Conservation (phyloP, 148 eudicot genomes). For the Polygonum maritimum region DNA sequence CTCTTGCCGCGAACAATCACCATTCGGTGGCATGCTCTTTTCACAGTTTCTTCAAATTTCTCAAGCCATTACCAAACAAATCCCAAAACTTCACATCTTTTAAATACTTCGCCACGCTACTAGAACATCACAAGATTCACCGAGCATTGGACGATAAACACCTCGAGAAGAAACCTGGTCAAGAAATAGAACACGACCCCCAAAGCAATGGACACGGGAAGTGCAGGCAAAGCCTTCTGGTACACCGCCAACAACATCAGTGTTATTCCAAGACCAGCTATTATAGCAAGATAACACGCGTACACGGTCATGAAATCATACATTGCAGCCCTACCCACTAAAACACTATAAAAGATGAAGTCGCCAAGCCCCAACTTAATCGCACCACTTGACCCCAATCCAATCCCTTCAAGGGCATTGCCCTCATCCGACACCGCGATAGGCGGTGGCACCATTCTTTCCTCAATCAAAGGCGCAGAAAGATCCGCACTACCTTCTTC, state of each 20-base stretch:
- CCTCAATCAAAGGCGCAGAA: constrained; percentile 58
- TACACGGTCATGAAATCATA: constrained; percentile 90
- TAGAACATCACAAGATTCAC: constrained; percentile 76
- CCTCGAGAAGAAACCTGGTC: constrained; percentile 75
- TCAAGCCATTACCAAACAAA: not conserved
- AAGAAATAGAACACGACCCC: constrained; percentile 82
- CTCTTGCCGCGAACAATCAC: constrained; percentile 1
- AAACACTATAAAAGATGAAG: constrained; percentile 89
- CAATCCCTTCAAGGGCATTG: constrained; percentile 77
- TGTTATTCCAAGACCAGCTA: constrained; percentile 89
- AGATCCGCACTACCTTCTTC: constrained; percentile 48
- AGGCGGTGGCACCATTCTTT: constrained; percentile 23
- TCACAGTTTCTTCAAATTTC: not conserved
- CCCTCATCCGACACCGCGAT: constrained; percentile 25
- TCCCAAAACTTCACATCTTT: not conserved
- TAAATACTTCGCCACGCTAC: not conserved
- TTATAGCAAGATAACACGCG: constrained; percentile 85
- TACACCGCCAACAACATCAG: constrained; percentile 68
- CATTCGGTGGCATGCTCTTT: not conserved
- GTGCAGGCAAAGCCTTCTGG: constrained; percentile 93
- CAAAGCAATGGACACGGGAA: constrained; percentile 79
- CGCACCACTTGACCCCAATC: constrained; percentile 81
- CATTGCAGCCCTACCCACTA: constrained; percentile 98
- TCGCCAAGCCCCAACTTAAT: constrained; percentile 89
- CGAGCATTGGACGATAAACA: constrained; percentile 75